Evolutionary conservation across 2,329 filamentous ascomycete genomes (phyloP), one percentile per base, ranked within the genome.

Genomic region (Diplodia seriata): DNA sequence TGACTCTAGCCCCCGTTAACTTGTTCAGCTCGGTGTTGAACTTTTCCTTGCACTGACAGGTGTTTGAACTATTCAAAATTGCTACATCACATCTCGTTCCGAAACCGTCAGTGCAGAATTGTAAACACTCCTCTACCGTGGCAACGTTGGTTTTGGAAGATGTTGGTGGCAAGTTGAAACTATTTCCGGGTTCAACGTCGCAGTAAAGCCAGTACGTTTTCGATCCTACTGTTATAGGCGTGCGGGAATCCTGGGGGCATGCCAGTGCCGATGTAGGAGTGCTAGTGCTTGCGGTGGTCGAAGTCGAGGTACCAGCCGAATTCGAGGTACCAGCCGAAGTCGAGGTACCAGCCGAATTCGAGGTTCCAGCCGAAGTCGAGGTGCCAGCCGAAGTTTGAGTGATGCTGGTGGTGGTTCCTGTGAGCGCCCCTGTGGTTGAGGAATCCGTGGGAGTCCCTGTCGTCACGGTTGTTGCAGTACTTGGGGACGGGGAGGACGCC

Each of bases 141-240:
- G 36, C 9, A 20, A 57, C 33, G 4, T n/a, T n/a, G 4, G 33
- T 43, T 26, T 20, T 36, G 9, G 53, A 56, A 38, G 29, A 36
- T 12, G 31, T 18, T 29, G n/a, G 7, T 29, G 55, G n/a, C n/a
- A 57, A 14, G 20, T 57, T 57, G n/a, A 43, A 36, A 18, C 29
- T 43, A 14, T 36, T 36, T 1, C 55, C 55, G 12, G 55, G 55
- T 29, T 57, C 14, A 7, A 43, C 33, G 18, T n/a, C 20, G 26
- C 55, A 57, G 14, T 43, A 57, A 8, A 57, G 55, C n/a, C 40
- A 57, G 36, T 57, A 57, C 29, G 36, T 43, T 18, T 57, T 57
- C 15, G n/a, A n/a, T 6, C 7, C n/a, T 20, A 57, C n/a, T 4
- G 15, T 38, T 43, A n/a, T 36, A 26, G 31, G 23, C n/a, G 43